Evolutionary conservation across 495 filamentous ascomycete species (phyloP), one percentile per base, ranked within the genome.

Genomic region (Hypoxylon lienhwacheense): DNA sequence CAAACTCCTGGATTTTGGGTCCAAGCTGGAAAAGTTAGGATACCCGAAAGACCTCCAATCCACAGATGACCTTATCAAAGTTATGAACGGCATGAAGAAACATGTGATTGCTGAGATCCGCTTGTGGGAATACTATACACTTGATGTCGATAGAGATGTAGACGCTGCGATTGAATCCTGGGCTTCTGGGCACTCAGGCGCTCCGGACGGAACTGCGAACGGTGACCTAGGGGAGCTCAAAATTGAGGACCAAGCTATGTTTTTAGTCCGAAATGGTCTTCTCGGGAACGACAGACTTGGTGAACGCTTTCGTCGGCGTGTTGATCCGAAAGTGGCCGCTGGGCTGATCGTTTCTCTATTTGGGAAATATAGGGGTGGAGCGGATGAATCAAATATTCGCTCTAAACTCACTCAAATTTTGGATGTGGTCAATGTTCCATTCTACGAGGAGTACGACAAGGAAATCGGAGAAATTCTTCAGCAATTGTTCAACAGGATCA

Each of bases 51-150:
- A 83, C 20, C 76, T 96, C 46, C 79, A 82, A 42, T 81, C 74
- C 2, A 70, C 78, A 4, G 86, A 87, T 21, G 91, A 96, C 63
- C 72, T 99, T n/a, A 62, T 88, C 7, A 79, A 80, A 55, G 79
- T 97, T 47, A 96, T 96, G 85, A 85, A 90, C 14, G 88, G 79
- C 7, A 77, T 95, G 35, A 91, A 95, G 55, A 79, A 84, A 22
- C 79, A 90, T 48, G 89, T 89, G 26, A 81, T 99, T 55, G 80
- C 81, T 24, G 76, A 78, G 12, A 77, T 92, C 53, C 81, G 81
- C 26, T 78, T 99, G 4, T 99, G 95, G 95, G 87, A 99, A 64
- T 99, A 85, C 71, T 97, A 96, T 63, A 85, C 86, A 7, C 67
- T 95, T 37, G 81, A 97, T 64, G 85, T 93, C 1, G 81, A 91